These are phyloP conservation scores for Irpex sp. DNA, from an alignment of 1,284 basidiomycete genomes.

Conservation along the genomic window DNA sequence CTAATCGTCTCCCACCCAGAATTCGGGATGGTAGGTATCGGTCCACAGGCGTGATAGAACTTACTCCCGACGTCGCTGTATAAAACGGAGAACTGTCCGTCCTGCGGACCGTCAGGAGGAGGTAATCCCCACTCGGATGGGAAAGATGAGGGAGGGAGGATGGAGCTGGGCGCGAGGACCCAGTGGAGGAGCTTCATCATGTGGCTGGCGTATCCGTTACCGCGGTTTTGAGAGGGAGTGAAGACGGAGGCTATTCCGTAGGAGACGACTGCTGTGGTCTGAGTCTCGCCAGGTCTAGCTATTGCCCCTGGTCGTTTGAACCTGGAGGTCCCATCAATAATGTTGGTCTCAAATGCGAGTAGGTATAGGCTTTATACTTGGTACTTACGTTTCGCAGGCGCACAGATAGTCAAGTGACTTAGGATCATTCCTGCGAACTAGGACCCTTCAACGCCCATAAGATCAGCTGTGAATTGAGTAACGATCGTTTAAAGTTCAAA, in stretches of 20 bases:
- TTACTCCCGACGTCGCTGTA: constrained; percentile 60
- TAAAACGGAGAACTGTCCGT: constrained; percentile 47
- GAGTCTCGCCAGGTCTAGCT: constrained; percentile 10
- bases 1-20: constrained; percentile 48
- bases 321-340: too few relatives aligned
- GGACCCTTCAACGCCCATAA: constrained; percentile 31
- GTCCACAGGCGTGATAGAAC: constrained; percentile 50
- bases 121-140: constrained; percentile 37
- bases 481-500: not conserved
- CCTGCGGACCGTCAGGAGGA: constrained; percentile 21
- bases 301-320: constrained; percentile 25
- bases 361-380: too few relatives aligned
- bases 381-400: constrained; percentile 42
- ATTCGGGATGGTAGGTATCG: constrained; percentile 15
- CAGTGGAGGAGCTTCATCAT: constrained; percentile 50
- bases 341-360: too few relatives aligned
- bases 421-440: constrained; percentile 36
- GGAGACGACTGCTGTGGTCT: constrained; percentile 23
- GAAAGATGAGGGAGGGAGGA: constrained; percentile 26
- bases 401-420: constrained; percentile 39
- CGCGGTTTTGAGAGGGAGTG: constrained; percentile 37
- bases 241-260: constrained; percentile 44
- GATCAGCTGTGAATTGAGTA: not conserved
- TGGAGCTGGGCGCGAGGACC: constrained; percentile 30
- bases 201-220: constrained; percentile 41